Conservation (phyloP, 1,284 basidiomycete genomes). For the Fomitopsis palustris region DNA sequence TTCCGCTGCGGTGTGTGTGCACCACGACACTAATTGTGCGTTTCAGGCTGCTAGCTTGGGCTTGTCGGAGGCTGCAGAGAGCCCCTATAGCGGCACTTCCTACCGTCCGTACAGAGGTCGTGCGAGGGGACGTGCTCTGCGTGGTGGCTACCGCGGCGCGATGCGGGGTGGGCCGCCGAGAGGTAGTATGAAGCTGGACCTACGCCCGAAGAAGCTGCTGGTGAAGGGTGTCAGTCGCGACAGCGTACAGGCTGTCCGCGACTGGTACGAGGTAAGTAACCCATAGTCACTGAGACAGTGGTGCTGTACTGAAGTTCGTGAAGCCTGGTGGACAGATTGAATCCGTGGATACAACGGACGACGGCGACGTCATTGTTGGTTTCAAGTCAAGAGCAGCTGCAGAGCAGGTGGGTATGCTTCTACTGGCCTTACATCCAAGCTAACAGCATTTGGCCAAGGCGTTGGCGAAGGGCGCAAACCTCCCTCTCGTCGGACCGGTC, state of each 20-base stretch:
- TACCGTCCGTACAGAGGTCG: constrained; percentile 73
- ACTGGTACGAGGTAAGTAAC: constrained; percentile 76
- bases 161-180: constrained; percentile 63
- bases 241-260: constrained; percentile 57
- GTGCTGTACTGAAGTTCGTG: constrained; percentile 7
- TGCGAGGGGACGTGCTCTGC: constrained; percentile 54
- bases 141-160: constrained; percentile 59
- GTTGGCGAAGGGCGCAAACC: constrained; percentile 60
- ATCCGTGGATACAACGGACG: constrained; percentile 47
- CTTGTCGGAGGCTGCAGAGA: constrained; percentile 42
- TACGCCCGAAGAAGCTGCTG: constrained; percentile 80
- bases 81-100: constrained; percentile 30
- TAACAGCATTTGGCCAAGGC: constrained; percentile 40
- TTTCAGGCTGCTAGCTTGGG: constrained; percentile 77
- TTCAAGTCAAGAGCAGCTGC: constrained; percentile 70
- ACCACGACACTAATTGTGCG: constrained; percentile 7
- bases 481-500: constrained; percentile 61
- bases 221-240: constrained; percentile 65
- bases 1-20: not conserved
- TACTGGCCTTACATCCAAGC: not conserved
- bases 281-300: not conserved
- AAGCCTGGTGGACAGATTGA: constrained; percentile 69
- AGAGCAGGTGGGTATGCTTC: constrained; percentile 54
- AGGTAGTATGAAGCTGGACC: constrained; percentile 84
- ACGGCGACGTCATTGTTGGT: constrained; percentile 56